Evolutionary conservation across 2,329 filamentous ascomycete species (phyloP).

Genomic region (Paecilomyces sp.): DNA sequence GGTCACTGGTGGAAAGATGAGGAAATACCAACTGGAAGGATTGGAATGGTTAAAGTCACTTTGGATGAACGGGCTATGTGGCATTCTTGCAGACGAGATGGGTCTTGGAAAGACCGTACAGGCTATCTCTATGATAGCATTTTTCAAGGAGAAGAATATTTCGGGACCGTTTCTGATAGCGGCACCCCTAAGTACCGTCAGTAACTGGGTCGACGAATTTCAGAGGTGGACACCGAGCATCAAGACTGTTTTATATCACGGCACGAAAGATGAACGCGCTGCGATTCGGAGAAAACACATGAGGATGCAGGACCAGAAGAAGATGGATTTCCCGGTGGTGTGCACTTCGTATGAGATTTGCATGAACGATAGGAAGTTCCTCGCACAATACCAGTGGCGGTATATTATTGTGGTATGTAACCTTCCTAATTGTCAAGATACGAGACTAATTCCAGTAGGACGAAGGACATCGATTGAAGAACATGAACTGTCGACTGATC

Average conservation of each 20-base stretch:
- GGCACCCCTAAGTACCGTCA: slow-evolving; percentile 82
- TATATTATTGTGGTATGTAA: slow-evolving; percentile 80
- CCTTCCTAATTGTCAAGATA: background rate
- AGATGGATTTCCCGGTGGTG: slow-evolving; percentile 75
- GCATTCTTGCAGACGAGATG: slow-evolving; percentile 92
- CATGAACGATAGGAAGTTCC: slow-evolving; percentile 74
- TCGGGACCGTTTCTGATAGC: slow-evolving; percentile 89
- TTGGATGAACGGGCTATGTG: slow-evolving; percentile 86
- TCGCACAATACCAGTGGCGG: slow-evolving; percentile 85
- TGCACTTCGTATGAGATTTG: slow-evolving; percentile 97
- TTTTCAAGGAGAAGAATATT: slow-evolving; percentile 76
- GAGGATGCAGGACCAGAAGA: slow-evolving; percentile 58
- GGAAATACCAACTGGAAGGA: slow-evolving; percentile 88
- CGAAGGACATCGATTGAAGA: slow-evolving; percentile 95
- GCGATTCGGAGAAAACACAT: slow-evolving; percentile 67
- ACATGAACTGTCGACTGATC: slow-evolving; percentile 87
- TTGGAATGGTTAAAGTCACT: slow-evolving; percentile 81
- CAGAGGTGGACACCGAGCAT: slow-evolving; percentile 82
- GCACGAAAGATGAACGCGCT: slow-evolving; percentile 68
- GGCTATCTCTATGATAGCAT: slow-evolving; percentile 78
- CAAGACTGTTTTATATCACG: slow-evolving; percentile 86
- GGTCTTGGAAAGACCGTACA: slow-evolving; percentile 89
- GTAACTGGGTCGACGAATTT: slow-evolving; percentile 96
- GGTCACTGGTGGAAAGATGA: slow-evolving; percentile 82
- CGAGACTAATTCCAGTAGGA: slow-evolving; percentile 49